Conservation (phyloP, 305 asterid species). For the Rubia balearica region DNA sequence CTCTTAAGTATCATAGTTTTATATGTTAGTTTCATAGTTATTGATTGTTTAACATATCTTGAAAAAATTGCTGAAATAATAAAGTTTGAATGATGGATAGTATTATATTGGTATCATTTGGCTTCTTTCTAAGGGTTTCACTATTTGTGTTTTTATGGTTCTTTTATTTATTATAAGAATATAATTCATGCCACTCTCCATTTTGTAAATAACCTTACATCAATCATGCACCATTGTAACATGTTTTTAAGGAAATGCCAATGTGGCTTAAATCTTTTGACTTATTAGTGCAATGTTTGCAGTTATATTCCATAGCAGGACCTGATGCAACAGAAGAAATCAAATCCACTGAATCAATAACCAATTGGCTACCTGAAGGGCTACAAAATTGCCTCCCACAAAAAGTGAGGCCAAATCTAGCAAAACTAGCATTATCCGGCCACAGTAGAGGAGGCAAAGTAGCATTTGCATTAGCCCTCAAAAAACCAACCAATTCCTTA, state of each 20-base stretch:
- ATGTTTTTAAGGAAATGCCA: background rate
- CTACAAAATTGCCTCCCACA: constrained; percentile 47
- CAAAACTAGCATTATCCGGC: constrained; percentile 58
- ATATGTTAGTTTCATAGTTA: too few relatives aligned
- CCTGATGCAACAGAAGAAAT: constrained; percentile 63
- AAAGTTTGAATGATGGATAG: too few relatives aligned
- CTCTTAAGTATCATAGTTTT: too few relatives aligned
- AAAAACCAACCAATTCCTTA: constrained; percentile 23
- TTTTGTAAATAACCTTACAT: too few relatives aligned
- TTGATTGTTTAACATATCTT: too few relatives aligned
- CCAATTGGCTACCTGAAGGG: constrained; percentile 55
- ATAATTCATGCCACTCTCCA: too few relatives aligned
- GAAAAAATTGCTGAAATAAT: too few relatives aligned
- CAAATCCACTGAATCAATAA: constrained; percentile 42
- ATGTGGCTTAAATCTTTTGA: background rate
- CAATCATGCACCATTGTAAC: background rate
- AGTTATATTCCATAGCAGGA: constrained; percentile 65
- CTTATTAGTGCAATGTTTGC: constrained; percentile 12
- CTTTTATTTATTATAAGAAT: too few relatives aligned
- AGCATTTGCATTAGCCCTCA: constrained; percentile 57
- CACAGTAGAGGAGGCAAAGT: constrained; percentile 92
- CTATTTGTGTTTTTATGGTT: too few relatives aligned
- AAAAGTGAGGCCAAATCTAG: constrained; percentile 44
- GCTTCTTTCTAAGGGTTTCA: too few relatives aligned
- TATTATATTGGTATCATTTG: too few relatives aligned